Evolutionary conservation across 2,329 filamentous ascomycete species (phyloP), one percentile per base, ranked within the genome.

Genomic region (Leptographium galeiforme): DNA sequence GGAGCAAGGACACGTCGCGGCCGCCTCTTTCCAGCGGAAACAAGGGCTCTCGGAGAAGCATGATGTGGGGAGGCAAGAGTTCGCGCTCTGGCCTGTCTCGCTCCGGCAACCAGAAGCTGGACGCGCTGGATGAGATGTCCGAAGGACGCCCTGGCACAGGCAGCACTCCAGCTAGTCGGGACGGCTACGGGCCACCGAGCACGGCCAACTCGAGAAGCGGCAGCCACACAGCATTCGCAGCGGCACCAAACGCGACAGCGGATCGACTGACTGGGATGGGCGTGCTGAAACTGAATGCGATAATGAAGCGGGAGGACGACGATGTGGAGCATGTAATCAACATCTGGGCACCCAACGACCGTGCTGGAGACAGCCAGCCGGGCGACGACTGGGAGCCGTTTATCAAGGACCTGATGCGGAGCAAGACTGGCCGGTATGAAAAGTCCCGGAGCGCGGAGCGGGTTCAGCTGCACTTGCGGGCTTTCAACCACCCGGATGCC

Each of bases 401-500:
- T 48, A 75, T 95, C 53, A 75, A 78, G 39, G 82, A 86, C 48
- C 68, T 95, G n/a, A 73, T 89, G 60, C 79, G 83, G 16, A 91
- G 82, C 63, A 74, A 79, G 38, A 83, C 76, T n/a, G 84, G 85
- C 8, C 78, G 81, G 40, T 94, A 87, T 64, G 83, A 85, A 61
- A 85, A 82, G 62, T 88, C 85, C 25, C 72, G 76, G 53, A 77
- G 79, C 53, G 81, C 88, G 30, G 89, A 91, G 62, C 80, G 87
- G 33, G 70, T 97, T 7, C 86, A 91, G 59, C 72, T 96, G 1
- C 85, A 87, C 56, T 71, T 96, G 14, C 85, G 84, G 60, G 77
- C 86, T 1, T 96, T 96, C 65, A 77, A 81, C 39, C 78, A 85
- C 61, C 74, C 80, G 1, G 89, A 97, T 61, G 82, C 89, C 1